Conservation (phyloP, 1,284 basidiomycete species). For the Grifola frondosa region DNA sequence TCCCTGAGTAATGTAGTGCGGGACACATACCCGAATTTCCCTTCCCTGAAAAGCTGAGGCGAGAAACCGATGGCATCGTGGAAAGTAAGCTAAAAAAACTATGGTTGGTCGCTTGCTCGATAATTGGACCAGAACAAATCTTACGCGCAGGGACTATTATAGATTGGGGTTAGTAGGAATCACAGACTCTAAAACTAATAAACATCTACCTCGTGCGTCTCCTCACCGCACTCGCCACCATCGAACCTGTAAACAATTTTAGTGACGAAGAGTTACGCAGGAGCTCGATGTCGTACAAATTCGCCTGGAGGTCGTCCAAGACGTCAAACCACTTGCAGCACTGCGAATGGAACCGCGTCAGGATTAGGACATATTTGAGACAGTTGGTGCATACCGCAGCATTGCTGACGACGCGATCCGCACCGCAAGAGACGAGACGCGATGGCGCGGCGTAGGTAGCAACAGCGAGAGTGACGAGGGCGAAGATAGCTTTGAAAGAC, state of each 20-base stretch:
- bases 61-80: slow-evolving; percentile 24
- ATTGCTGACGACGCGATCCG: slow-evolving; percentile 31
- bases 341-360: not conserved
- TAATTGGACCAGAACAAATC: not conserved
- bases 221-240: slow-evolving; percentile 23
- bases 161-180: not conserved
- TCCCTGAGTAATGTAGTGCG: no score
- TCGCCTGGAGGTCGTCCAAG: slow-evolving; percentile 16
- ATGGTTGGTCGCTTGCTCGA: not conserved
- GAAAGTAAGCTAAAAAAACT: slow-evolving; percentile 17
- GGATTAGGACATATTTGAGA: not conserved
- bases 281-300: no score
- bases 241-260: slow-evolving; percentile 7
- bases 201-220: slow-evolving; percentile 22
- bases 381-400: slow-evolving; percentile 18
- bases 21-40: slow-evolving; percentile 21
- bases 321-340: slow-evolving; percentile 18
- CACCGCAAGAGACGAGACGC: slow-evolving; percentile 17
- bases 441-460: slow-evolving; percentile 10
- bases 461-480: slow-evolving; percentile 10
- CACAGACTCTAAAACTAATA: not conserved
- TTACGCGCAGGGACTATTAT: slow-evolving; percentile 13
- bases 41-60: slow-evolving; percentile 16
- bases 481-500: slow-evolving; percentile 9
- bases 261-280: no score